phyloP scores from a whole-genome alignment of 2,329 filamentous ascomycete genomes.

The Aspergillus niger region DNA sequence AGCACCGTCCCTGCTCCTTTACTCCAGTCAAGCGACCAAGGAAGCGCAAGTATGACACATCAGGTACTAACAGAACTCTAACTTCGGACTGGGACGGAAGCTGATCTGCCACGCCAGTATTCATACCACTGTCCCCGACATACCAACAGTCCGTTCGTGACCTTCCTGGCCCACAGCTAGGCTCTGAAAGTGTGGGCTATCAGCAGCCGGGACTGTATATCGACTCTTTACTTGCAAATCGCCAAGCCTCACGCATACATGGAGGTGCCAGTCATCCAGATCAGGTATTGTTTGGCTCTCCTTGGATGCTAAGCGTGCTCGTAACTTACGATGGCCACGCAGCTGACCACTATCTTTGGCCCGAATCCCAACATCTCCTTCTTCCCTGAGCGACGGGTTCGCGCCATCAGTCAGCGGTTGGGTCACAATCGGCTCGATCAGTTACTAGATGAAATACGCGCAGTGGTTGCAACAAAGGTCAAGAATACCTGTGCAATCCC shows the following conservation, averaged over 20 bases:
- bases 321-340: background rate
- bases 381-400: slow-evolving; percentile 10
- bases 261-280: background rate
- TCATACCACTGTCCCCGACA: background rate
- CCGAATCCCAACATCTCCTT: slow-evolving; percentile 14
- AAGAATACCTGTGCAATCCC: slow-evolving; percentile 2
- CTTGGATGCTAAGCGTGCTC: background rate
- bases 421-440: slow-evolving; percentile 11
- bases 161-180: background rate
- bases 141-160: background rate
- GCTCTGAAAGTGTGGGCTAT: background rate
- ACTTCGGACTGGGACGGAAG: background rate
- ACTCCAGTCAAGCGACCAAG: slow-evolving; percentile 1
- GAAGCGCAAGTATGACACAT: background rate
- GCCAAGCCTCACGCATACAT: background rate
- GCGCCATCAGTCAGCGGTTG: slow-evolving; percentile 8
- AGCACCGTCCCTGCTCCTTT: background rate
- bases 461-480: slow-evolving; percentile 8
- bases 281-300: background rate
- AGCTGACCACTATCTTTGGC: slow-evolving; percentile 2
- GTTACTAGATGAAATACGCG: slow-evolving; percentile 8
- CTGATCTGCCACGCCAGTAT: background rate
- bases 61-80: background rate
- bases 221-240: slow-evolving; percentile 10
- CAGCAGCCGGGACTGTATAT: slow-evolving; percentile 4